These are phyloP conservation scores for Auxenochlorella protothecoides DNA, from an alignment of 139 green algal species.

Conservation along the genomic window DNA sequence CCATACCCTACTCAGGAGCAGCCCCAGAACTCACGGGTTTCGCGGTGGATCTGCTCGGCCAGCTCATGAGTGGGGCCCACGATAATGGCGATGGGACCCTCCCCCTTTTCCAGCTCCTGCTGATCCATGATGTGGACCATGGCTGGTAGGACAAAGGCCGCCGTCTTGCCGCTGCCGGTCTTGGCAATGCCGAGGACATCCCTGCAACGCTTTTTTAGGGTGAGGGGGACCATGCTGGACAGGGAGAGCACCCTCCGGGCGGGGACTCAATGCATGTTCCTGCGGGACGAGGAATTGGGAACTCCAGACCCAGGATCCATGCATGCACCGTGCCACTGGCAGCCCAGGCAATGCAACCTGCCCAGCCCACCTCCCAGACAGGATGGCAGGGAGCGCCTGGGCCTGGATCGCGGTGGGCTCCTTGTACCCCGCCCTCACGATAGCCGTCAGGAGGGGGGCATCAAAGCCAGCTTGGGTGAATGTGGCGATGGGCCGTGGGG, in stretches of 20 bases:
- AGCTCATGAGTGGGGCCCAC: conserved; percentile 83
- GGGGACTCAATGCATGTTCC: no score
- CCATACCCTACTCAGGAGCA: conserved; percentile 31
- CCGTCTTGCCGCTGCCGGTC: conserved; percentile 83
- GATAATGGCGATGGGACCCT: conserved; percentile 81
- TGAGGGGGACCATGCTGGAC: no score
- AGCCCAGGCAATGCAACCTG: conserved; percentile 44
- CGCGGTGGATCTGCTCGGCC: conserved; percentile 84
- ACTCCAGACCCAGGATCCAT: no score
- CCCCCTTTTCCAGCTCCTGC: conserved; percentile 52
- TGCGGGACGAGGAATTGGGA: no score
- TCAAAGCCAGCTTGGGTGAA: conserved; percentile 76
- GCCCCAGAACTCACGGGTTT: conserved; percentile 36
- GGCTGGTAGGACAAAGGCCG: conserved; percentile 78
- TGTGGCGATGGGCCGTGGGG: conserved; percentile 46
- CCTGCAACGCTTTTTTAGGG: no score
- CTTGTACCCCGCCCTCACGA: conserved; percentile 54
- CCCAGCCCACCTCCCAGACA: conserved; percentile 33
- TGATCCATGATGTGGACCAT: conserved; percentile 69
- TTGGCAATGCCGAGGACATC: conserved; percentile 47
- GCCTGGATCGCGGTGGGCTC: conserved; percentile 67
- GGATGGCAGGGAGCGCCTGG: conserved; percentile 62
- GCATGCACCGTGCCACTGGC: no score
- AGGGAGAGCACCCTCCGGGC: no score
- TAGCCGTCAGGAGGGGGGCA: conserved; percentile 42